phyloP scores from a whole-genome alignment of 2,329 filamentous ascomycete species.

The Pseudopithomyces maydicus region DNA sequence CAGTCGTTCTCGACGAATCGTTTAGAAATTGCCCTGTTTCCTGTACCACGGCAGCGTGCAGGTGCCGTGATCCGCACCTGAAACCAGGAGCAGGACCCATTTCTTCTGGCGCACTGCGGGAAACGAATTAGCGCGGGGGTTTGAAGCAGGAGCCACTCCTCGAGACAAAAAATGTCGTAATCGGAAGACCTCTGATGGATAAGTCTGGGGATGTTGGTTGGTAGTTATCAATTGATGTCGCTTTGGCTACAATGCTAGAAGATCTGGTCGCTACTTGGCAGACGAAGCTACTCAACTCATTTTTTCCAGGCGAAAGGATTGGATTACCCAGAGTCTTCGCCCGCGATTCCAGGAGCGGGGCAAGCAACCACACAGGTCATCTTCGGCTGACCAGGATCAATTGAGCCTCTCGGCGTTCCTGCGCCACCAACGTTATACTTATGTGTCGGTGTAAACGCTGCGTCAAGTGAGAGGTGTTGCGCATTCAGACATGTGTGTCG shows the following conservation, averaged over 20 bases:
- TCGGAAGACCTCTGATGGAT: slow-evolving; percentile 4
- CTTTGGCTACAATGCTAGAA: neutral
- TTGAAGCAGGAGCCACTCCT: slow-evolving; percentile 26
- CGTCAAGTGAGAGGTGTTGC: slow-evolving; percentile 1
- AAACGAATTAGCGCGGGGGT: slow-evolving; percentile 44
- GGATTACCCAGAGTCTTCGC: neutral
- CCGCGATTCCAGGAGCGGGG: slow-evolving; percentile 21
- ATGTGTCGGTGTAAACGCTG: too few relatives aligned
- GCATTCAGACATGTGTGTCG: neutral
- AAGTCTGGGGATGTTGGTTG: neutral
- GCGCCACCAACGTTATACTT: slow-evolving; percentile 1
- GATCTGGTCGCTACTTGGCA: slow-evolving; percentile 5
- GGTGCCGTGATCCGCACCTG: slow-evolving; percentile 33
- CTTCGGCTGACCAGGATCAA: slow-evolving; percentile 16
- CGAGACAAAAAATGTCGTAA: slow-evolving; percentile 21
- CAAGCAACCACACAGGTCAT: slow-evolving; percentile 15
- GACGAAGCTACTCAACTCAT: slow-evolving; percentile 8
- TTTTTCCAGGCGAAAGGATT: slow-evolving; percentile 18
- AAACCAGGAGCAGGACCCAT: slow-evolving; percentile 34
- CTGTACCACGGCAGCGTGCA: slow-evolving; percentile 31
- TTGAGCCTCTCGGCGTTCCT: neutral
- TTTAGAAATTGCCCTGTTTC: slow-evolving; percentile 17
- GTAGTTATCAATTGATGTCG: neutral
- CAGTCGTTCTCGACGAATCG: slow-evolving; percentile 8
- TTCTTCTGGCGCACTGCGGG: slow-evolving; percentile 40